Evolutionary conservation across 768 basidiomycete species (phyloP).

Genomic region (Kwoniella heveanensis): DNA sequence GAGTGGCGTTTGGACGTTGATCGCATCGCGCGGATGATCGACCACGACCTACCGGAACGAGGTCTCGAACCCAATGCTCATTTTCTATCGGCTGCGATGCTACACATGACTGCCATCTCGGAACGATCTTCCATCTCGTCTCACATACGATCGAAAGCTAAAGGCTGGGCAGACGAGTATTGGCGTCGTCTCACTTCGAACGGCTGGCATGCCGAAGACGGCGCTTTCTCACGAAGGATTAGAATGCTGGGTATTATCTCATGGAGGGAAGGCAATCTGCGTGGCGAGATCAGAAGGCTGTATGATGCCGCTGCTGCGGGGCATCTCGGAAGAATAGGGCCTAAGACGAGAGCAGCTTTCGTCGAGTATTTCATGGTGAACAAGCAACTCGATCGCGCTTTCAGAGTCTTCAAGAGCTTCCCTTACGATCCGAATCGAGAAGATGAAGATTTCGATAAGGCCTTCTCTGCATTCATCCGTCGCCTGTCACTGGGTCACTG

Average conservation of each 20-base stretch:
- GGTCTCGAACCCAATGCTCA: conserved; percentile 11
- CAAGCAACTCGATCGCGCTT: conserved; percentile 7
- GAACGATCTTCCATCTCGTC: background rate
- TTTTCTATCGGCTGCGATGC: conserved; percentile 11
- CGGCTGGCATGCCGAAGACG: conserved; percentile 12
- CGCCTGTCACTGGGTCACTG: conserved; percentile 7
- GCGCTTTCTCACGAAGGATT: conserved; percentile 10
- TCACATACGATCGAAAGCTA: conserved; percentile 1
- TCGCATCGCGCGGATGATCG: conserved; percentile 17
- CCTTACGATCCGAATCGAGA: background rate
- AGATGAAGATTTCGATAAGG: conserved; percentile 1
- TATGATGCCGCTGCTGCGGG: conserved; percentile 17
- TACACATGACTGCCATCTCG: conserved; percentile 8
- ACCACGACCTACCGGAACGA: conserved; percentile 21
- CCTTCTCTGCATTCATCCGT: conserved; percentile 11
- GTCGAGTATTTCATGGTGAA: conserved; percentile 19
- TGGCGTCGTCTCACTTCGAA: conserved; percentile 18
- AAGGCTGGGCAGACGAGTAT: conserved; percentile 12
- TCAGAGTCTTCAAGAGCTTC: conserved; percentile 5
- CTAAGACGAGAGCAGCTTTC: conserved; percentile 18
- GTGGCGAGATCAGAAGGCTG: conserved; percentile 11
- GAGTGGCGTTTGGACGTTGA: conserved; percentile 17
- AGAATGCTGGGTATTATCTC: conserved; percentile 13
- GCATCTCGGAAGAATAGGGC: conserved; percentile 14
- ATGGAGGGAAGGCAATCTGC: conserved; percentile 1